These are phyloP conservation scores for Lodderomyces oxycetoniae DNA, from an alignment of 1,139 yeast species.

Conservation along the genomic window DNA sequence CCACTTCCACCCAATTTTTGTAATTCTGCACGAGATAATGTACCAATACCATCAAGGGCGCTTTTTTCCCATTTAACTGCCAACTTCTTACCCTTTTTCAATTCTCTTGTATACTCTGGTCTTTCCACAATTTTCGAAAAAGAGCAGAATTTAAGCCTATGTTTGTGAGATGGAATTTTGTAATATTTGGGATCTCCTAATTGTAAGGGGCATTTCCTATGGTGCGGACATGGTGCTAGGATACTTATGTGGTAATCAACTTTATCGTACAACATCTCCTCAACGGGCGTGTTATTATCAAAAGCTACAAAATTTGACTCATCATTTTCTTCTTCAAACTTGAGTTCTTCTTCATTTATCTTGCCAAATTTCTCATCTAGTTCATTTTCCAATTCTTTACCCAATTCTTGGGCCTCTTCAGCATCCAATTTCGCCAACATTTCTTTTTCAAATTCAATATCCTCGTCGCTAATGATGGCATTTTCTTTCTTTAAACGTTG, in stretches of 20 bases:
- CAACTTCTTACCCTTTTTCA: conserved; percentile 74
- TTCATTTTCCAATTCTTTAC: conserved; percentile 12
- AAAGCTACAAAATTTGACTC: conserved; percentile 35
- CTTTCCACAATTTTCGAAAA: conserved; percentile 70
- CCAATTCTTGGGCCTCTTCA: conserved; percentile 15
- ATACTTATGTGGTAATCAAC: conserved; percentile 55
- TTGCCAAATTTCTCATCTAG: conserved; percentile 34
- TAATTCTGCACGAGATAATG: conserved; percentile 23
- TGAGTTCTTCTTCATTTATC: conserved; percentile 40
- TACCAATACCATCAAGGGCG: conserved; percentile 52
- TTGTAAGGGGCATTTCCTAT: conserved; percentile 81
- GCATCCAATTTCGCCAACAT: conserved; percentile 25
- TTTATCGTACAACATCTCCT: conserved; percentile 14
- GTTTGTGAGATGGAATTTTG: conserved; percentile 56
- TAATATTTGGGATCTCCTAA: conserved; percentile 67
- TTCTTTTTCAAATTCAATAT: conserved; percentile 29
- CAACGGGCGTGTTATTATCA: conserved; percentile 13
- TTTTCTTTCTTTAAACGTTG: conserved; percentile 28
- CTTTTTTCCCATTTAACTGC: conserved; percentile 68
- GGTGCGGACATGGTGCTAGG: conserved; percentile 91
- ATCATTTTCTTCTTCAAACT: conserved; percentile 44
- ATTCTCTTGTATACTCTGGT: conserved; percentile 72
- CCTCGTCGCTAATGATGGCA: conserved; percentile 33
- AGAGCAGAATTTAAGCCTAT: conserved; percentile 66
- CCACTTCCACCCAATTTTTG: conserved; percentile 57